A percentile compares a stretch with the other conserved stretches of the same genome.
Evolutionary conservation across 2,329 filamentous ascomycete genomes (phyloP).

Genomic region (Fusarium circinatum): DNA sequence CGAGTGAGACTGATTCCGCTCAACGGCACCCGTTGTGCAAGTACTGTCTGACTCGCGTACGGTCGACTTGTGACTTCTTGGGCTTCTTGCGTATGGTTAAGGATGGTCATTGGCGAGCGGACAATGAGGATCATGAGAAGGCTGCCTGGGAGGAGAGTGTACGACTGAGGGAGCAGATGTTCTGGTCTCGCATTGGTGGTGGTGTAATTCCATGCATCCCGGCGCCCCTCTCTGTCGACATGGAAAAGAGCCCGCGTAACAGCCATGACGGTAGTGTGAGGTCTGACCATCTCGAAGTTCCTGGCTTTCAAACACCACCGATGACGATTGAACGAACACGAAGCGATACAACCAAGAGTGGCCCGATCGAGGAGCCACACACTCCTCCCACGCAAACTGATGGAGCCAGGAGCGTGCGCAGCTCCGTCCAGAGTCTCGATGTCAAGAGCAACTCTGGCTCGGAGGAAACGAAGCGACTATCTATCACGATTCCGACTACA

Average conservation of each 20-base stretch:
- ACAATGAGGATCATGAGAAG: slow-evolving; percentile 84
- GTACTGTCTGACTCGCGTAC: slow-evolving; percentile 85
- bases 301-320: slow-evolving; percentile 36
- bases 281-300: slow-evolving; percentile 34
- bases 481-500: slow-evolving; percentile 43
- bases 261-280: slow-evolving; percentile 48
- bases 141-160: slow-evolving; percentile 96
- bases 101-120: slow-evolving; percentile 89
- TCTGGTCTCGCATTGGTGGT: slow-evolving; percentile 93
- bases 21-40: slow-evolving; percentile 90
- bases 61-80: slow-evolving; percentile 91
- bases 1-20: slow-evolving; percentile 85
- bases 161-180: slow-evolving; percentile 90
- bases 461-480: slow-evolving; percentile 43
- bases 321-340: slow-evolving; percentile 36
- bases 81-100: slow-evolving; percentile 91
- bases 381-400: slow-evolving; percentile 48
- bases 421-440: slow-evolving; percentile 44
- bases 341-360: slow-evolving; percentile 25
- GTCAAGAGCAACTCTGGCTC: slow-evolving; percentile 39
- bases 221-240: slow-evolving; percentile 38
- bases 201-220: slow-evolving; percentile 79
- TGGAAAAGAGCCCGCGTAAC: slow-evolving; percentile 48
- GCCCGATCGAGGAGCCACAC: slow-evolving; percentile 40
- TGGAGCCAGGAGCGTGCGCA: slow-evolving; percentile 38